A percentile compares a stretch with the other conserved stretches of the same genome.
Conservation (phyloP, 345 rosid genomes). For the Abelmoschus esculentus region DNA sequence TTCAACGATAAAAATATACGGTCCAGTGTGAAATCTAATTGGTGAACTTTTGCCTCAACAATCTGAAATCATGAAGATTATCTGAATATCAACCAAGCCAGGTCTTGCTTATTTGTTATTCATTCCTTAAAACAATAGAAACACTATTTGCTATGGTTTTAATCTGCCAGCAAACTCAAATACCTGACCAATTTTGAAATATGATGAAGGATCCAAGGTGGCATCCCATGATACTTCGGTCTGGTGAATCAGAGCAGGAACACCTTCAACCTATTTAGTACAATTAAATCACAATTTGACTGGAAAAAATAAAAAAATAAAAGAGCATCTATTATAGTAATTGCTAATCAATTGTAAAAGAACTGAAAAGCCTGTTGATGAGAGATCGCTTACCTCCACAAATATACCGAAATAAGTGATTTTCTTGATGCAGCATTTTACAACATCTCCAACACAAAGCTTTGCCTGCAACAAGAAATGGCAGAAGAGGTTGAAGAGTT, state of each 20-base stretch:
- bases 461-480: constrained; percentile 47
- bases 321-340: neutral
- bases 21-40: constrained; percentile 68
- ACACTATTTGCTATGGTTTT: neutral
- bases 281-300: constrained; percentile 2
- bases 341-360: neutral
- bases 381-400: constrained; percentile 56
- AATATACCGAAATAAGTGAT: constrained; percentile 88
- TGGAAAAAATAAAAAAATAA: neutral
- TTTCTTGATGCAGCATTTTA: constrained; percentile 78
- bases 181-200: constrained; percentile 88
- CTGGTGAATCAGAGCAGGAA: constrained; percentile 85
- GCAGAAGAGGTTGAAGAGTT: constrained; percentile 5
- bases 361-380: neutral
- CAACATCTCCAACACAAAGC: constrained; percentile 86
- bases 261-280: constrained; percentile 66
- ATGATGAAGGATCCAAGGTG: constrained; percentile 79
- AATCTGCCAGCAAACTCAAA: constrained; percentile 4
- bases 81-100: constrained; percentile 1
- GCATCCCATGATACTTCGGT: constrained; percentile 97
- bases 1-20: constrained; percentile 85
- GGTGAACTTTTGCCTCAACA: constrained; percentile 92
- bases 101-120: neutral
- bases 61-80: constrained; percentile 39
- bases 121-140: neutral